Conservation (phyloP, 768 basidiomycete genomes). For the Leccinum pellstonianum region DNA sequence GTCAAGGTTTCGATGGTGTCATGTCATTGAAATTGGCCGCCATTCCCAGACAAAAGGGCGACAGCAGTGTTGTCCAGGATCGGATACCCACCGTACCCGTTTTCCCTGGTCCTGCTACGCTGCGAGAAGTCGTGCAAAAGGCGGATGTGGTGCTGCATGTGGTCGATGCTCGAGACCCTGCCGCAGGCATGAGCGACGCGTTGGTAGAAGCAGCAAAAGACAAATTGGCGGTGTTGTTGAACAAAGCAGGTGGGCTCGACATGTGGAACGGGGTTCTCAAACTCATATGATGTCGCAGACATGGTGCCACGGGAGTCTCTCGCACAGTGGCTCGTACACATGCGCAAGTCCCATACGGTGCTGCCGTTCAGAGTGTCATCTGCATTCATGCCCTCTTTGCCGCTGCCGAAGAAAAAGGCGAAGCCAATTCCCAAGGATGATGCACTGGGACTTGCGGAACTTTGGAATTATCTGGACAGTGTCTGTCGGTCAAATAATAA, state of each 20-base stretch:
- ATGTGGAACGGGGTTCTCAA: background rate
- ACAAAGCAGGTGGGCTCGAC: conserved; percentile 74
- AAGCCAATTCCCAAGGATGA: conserved; percentile 47
- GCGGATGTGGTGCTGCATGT: conserved; percentile 81
- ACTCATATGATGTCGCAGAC: conserved; percentile 45
- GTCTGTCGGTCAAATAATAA: conserved; percentile 48
- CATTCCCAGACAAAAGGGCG: conserved; percentile 2
- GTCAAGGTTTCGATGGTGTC: conserved; percentile 40
- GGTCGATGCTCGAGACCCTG: conserved; percentile 83
- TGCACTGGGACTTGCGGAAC: conserved; percentile 56
- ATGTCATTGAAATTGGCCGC: conserved; percentile 20
- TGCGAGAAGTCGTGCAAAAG: conserved; percentile 56
- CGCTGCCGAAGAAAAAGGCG: conserved; percentile 43
- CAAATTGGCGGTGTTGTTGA: conserved; percentile 68
- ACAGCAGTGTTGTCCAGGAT: background rate
- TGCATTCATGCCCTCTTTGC: conserved; percentile 53
- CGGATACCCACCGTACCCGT: conserved; percentile 22
- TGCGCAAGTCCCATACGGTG: conserved; percentile 61
- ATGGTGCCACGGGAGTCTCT: conserved; percentile 76
- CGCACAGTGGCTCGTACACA: conserved; percentile 60
- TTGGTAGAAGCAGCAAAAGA: conserved; percentile 41
- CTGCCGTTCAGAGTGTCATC: conserved; percentile 73
- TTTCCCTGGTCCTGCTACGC: conserved; percentile 27
- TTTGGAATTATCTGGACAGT: conserved; percentile 48
- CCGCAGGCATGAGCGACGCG: conserved; percentile 69